A percentile compares a stretch with the other conserved stretches of the same genome.
Conservation (phyloP, 1,284 basidiomycete genomes). For the Boletus smithii region DNA sequence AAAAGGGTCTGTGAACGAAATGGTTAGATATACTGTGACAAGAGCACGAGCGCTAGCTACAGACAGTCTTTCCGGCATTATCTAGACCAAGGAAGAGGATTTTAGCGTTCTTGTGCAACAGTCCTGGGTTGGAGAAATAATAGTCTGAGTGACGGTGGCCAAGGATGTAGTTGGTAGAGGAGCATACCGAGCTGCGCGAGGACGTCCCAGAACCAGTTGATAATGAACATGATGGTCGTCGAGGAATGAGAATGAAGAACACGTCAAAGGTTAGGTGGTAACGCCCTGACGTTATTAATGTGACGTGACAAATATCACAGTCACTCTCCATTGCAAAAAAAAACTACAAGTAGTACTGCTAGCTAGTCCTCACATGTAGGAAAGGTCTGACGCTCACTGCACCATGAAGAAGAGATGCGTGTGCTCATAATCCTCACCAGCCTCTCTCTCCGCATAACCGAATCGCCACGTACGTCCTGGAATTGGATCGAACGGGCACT, state of each 20-base stretch:
- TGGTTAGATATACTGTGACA: constrained; percentile 3
- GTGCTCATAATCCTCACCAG: constrained; percentile 61
- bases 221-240: constrained; percentile 66
- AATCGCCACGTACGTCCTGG: constrained; percentile 64
- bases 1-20: constrained; percentile 77
- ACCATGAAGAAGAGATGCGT: constrained; percentile 46
- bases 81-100: constrained; percentile 98
- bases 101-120: constrained; percentile 99
- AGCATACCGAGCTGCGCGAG: constrained; percentile 83
- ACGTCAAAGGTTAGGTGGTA: constrained; percentile 23
- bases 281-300: too few species aligned
- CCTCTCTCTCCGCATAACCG: constrained; percentile 63
- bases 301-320: constrained; percentile 28
- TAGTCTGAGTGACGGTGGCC: background rate
- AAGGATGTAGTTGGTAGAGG: background rate
- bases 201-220: constrained; percentile 95
- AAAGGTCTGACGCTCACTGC: constrained; percentile 71
- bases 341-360: too few species aligned
- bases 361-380: too few species aligned
- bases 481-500: constrained; percentile 59
- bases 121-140: constrained; percentile 49
- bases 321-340: constrained; percentile 14
- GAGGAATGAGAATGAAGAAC: constrained; percentile 24
- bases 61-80: constrained; percentile 98
- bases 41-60: constrained; percentile 25